Percentiles rank a stretch among this genome's conserved stretches.
Conservation (phyloP, 106 monocot genomes). For the Dendrobium catenatum region DNA sequence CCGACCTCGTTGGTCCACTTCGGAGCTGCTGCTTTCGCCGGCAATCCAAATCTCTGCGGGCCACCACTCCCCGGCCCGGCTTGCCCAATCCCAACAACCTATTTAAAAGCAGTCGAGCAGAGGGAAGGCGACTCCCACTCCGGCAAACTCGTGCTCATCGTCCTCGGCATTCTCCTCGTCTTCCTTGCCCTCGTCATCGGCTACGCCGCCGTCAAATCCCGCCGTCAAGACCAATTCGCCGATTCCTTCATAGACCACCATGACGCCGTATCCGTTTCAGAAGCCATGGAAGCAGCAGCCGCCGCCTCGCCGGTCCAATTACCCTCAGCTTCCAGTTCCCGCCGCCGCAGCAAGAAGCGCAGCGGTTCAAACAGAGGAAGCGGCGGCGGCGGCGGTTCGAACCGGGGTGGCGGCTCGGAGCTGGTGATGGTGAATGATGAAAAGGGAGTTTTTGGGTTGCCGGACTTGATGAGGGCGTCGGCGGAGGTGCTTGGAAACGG, state of each 20-base stretch:
- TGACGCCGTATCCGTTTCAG: neutral
- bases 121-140: neutral
- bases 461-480: conserved; percentile 57
- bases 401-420: conserved; percentile 9
- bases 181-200: neutral
- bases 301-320: neutral
- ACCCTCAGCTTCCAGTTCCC: neutral
- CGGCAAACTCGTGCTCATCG: neutral
- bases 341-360: neutral
- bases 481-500: conserved; percentile 66
- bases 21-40: conserved; percentile 28
- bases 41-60: conserved; percentile 42
- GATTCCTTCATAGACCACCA: conserved; percentile 7
- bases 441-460: conserved; percentile 33
- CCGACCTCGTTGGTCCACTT: conserved; percentile 15
- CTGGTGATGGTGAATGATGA: conserved; percentile 40
- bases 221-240: conserved; percentile 1
- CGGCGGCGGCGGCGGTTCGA: neutral
- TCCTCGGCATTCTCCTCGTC: neutral
- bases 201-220: neutral
- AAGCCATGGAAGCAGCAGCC: conserved; percentile 4
- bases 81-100: neutral
- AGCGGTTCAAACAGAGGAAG: neutral
- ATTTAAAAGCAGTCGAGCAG: neutral
- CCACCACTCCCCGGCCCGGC: neutral